Conservation (phyloP, 1,139 yeast genomes). For the Geotrichum macrosporum region DNA sequence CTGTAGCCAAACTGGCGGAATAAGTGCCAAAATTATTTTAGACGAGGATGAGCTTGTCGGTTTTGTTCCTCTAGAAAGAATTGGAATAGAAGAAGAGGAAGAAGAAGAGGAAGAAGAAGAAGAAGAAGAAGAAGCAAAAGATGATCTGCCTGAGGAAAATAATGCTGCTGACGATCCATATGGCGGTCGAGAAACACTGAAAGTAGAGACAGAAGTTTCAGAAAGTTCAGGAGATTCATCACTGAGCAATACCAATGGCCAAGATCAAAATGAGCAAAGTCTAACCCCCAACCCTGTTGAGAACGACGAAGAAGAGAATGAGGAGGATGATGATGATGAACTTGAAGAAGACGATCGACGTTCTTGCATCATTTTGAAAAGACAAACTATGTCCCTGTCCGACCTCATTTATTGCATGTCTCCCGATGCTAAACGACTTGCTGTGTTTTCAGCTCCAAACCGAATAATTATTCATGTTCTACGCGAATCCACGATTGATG, state of each 20-base stretch:
- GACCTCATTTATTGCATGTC: constrained; percentile 17
- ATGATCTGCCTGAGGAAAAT: constrained; percentile 3
- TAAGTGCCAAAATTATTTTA: constrained; percentile 16
- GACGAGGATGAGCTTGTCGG: constrained; percentile 22
- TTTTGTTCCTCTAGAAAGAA: constrained; percentile 14
- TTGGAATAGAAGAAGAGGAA: constrained; percentile 14
- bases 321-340: constrained; percentile 12
- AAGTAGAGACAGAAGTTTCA: background rate
- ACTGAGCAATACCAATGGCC: background rate
- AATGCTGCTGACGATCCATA: background rate
- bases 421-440: constrained; percentile 17
- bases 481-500: constrained; percentile 12
- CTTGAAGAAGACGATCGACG: constrained; percentile 16
- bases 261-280: background rate
- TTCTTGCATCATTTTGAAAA: constrained; percentile 13
- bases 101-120: constrained; percentile 17
- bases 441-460: constrained; percentile 13
- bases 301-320: constrained; percentile 9
- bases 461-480: constrained; percentile 16
- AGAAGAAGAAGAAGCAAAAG: constrained; percentile 19
- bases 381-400: background rate
- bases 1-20: constrained; percentile 9
- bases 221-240: background rate
- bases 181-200: background rate
- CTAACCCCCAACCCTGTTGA: constrained; percentile 5